A percentile compares a stretch with the other conserved stretches of the same genome.
These are phyloP conservation scores for Tulasnella sp. DNA, from an alignment of 768 basidiomycete genomes.

Conservation along the genomic window DNA sequence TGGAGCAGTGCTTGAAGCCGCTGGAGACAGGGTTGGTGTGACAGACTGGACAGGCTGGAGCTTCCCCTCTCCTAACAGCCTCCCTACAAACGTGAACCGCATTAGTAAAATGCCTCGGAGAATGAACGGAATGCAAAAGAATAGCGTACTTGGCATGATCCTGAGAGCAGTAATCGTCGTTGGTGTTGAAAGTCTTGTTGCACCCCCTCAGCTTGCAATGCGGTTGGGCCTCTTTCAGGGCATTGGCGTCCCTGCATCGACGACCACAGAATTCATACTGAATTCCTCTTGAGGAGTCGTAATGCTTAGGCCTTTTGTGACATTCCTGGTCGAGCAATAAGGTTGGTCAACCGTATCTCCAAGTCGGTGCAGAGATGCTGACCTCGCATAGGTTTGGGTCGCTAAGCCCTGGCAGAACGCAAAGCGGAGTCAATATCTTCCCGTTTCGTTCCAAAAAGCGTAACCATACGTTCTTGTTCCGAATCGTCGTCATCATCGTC, in stretches of 20 bases:
- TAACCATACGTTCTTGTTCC: background rate
- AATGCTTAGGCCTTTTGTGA: background rate
- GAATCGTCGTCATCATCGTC: background rate
- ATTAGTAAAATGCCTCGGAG: background rate
- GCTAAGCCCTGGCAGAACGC: background rate
- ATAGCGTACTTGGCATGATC: background rate
- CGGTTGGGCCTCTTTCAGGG: background rate
- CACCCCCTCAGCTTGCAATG: background rate
- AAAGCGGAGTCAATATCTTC: background rate
- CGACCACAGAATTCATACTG: background rate
- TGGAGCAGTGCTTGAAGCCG: background rate
- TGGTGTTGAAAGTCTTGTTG: background rate
- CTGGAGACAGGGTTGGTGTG: background rate
- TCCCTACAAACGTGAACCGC: background rate
- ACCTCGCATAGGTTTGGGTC: slow-evolving; percentile 3
- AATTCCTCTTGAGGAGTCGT: background rate
- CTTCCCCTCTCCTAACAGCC: background rate
- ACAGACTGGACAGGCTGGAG: background rate
- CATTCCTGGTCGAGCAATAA: background rate
- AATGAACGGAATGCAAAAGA: background rate
- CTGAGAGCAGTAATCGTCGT: background rate
- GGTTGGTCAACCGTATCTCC: background rate
- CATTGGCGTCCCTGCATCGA: background rate
- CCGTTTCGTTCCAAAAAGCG: background rate
- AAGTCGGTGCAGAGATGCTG: background rate